Evolutionary conservation across 2,329 filamentous ascomycete genomes (phyloP), one percentile per base, ranked within the genome.

Genomic region (Sporothrix variecibatus): DNA sequence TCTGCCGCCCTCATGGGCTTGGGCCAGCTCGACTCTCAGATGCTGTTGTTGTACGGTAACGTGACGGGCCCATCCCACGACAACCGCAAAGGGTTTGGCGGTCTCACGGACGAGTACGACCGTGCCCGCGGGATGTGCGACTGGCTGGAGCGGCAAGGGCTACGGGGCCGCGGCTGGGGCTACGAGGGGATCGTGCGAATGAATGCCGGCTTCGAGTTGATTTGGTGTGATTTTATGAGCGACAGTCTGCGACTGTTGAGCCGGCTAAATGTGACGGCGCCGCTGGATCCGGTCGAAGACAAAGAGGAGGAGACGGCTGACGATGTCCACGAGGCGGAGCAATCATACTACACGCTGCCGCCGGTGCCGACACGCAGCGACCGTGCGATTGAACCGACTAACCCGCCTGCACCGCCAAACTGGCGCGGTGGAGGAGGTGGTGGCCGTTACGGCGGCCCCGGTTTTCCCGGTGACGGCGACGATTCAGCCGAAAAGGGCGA

Each of bases 131-230:
- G 84, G 3, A 79, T 87, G 51, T 88, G 86, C 75, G 79, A 83
- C 31, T 87, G 86, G 85, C 79, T 86, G 8, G 76, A 76, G 34
- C 78, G 80, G 9, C 78, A 80, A 3, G 80, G 82, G 0, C 80
- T 87, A 17, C 82, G 86, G 6, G 85, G 85, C 0, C 75, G 76
- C 9, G 85, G 83, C 5, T 87, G 84, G 85, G 85, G 85, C 51
- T 83, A 85, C 43, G 86, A 88, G 76, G 86, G 84, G 1, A 79
- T 87, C 49, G 83, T 87, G 58, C 81, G 85, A 73, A 87, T 87
- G 85, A 86, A 87, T 77, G 83, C 85, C 15, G 85, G 84, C 3
- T 87, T 87, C 74, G 85, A 87, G 79, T 79, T 86, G 77, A 86
- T 87, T n/a, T 86, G 85, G 85, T 87, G 86, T 76, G 81, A 87